phyloP scores from a whole-genome alignment of 805 yeast species.

The Spathaspora hagerdaliae region DNA sequence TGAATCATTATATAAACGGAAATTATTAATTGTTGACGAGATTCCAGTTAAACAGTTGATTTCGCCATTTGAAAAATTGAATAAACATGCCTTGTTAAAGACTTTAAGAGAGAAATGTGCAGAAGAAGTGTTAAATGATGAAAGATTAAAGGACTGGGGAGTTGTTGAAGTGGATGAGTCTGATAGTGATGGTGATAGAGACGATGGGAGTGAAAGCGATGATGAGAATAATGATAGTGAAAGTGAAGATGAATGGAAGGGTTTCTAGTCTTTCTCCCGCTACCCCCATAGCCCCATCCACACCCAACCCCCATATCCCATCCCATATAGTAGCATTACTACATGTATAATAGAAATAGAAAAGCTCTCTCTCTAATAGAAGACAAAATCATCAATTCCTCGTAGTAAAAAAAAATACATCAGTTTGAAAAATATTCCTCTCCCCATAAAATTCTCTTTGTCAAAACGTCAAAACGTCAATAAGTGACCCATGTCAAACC shows the following conservation, averaged over 20 bases:
- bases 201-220: slow-evolving; percentile 3
- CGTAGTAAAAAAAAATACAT: no score
- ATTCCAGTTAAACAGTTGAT: slow-evolving; percentile 56
- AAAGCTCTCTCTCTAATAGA: no score
- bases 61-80: slow-evolving; percentile 55
- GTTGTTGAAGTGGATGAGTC: slow-evolving; percentile 27
- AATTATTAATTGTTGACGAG: slow-evolving; percentile 29
- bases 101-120: slow-evolving; percentile 61
- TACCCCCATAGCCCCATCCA: neutral
- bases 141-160: slow-evolving; percentile 64
- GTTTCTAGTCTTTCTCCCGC: slow-evolving; percentile 26
- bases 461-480: no score
- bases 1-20: slow-evolving; percentile 17
- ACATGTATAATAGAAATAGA: no score
- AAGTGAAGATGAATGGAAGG: slow-evolving; percentile 32
- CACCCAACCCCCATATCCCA: neutral
- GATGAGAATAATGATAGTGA: slow-evolving; percentile 16
- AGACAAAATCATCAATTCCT: no score
- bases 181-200: slow-evolving; percentile 13
- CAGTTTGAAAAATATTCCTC: no score
- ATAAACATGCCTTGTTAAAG: slow-evolving; percentile 49
- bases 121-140: slow-evolving; percentile 64
- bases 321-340: no score
- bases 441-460: no score
- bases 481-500: slow-evolving; percentile 7